Conservation (phyloP, 1,284 basidiomycete species). For the Phylloporus sp. region DNA sequence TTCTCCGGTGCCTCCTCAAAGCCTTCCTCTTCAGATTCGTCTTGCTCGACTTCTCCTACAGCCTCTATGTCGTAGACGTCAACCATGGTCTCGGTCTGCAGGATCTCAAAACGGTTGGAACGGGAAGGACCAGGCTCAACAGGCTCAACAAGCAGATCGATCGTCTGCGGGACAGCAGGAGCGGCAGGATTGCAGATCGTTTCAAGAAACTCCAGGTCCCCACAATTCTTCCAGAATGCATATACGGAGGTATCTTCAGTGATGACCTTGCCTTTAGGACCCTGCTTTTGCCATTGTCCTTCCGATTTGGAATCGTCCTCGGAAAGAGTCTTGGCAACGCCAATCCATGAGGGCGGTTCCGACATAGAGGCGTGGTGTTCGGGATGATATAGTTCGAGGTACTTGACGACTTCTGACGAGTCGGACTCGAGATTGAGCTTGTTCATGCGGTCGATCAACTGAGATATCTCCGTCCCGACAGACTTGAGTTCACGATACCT, state of each 20-base stretch:
- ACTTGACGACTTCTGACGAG: constrained; percentile 41
- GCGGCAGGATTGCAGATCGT: constrained; percentile 1
- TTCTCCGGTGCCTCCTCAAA: too few species aligned
- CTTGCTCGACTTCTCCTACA: constrained; percentile 12
- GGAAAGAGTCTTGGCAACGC: constrained; percentile 22
- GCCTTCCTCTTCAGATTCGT: constrained; percentile 17
- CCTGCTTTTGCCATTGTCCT: constrained; percentile 26
- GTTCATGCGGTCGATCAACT: constrained; percentile 48
- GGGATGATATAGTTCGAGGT: constrained; percentile 46
- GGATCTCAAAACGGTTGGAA: constrained; percentile 21
- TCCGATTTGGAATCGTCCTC: constrained; percentile 27
- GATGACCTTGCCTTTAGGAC: constrained; percentile 21
- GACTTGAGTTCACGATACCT: constrained; percentile 48
- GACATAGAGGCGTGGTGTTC: constrained; percentile 46
- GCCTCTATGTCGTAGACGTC: constrained; percentile 13
- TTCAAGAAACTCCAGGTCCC: constrained; percentile 47
- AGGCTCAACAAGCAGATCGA: background rate
- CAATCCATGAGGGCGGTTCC: constrained; percentile 50
- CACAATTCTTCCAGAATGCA: constrained; percentile 48
- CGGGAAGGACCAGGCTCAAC: constrained; percentile 5
- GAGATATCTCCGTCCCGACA: constrained; percentile 48
- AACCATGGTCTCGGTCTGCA: constrained; percentile 11
- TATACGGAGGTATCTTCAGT: constrained; percentile 44
- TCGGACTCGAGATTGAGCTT: constrained; percentile 42
- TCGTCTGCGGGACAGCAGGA: background rate